phyloP scores from a whole-genome alignment of 164 flowering plant species.

The Nymphaea colorata region DNA sequence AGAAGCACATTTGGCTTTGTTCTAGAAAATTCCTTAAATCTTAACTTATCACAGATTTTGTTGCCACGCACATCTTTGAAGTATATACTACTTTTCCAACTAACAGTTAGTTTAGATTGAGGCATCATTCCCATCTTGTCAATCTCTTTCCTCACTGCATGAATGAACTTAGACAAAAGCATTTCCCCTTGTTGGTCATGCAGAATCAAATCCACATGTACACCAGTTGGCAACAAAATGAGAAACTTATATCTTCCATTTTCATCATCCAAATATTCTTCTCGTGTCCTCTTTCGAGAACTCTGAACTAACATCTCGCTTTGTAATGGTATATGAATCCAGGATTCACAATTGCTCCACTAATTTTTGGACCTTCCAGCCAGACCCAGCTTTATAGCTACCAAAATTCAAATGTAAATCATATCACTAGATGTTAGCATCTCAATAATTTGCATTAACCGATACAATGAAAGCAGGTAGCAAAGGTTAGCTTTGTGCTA shows the following conservation, averaged over 20 bases:
- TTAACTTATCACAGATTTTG: slow-evolving; percentile 10
- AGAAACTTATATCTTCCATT: slow-evolving; percentile 29
- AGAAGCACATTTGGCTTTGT: slow-evolving; percentile 22
- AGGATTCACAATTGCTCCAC: too few species aligned
- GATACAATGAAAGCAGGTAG: too few species aligned
- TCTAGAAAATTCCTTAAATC: slow-evolving; percentile 24
- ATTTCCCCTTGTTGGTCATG: slow-evolving; percentile 9
- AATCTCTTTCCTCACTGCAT: slow-evolving; percentile 17
- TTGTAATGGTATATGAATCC: too few species aligned
- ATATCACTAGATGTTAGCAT: too few species aligned
- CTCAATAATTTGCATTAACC: too few species aligned
- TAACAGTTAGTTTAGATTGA: slow-evolving; percentile 14
- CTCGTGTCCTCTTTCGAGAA: slow-evolving; percentile 7
- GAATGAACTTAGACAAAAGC: slow-evolving; percentile 22
- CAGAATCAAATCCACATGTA: slow-evolving; percentile 15
- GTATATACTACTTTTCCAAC: slow-evolving; percentile 31
- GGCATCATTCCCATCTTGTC: not conserved
- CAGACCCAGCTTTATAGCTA: too few species aligned
- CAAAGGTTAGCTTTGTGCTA: too few species aligned
- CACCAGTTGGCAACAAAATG: slow-evolving; percentile 47
- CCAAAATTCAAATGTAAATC: too few species aligned
- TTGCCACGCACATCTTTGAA: slow-evolving; percentile 33
- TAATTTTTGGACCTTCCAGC: too few species aligned
- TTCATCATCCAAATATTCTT: slow-evolving; percentile 4
- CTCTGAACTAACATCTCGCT: not conserved